A percentile compares a stretch with the other conserved stretches of the same genome.
phyloP scores from a whole-genome alignment of 495 filamentous ascomycete genomes.

The Hypoxylon subgilvum region DNA sequence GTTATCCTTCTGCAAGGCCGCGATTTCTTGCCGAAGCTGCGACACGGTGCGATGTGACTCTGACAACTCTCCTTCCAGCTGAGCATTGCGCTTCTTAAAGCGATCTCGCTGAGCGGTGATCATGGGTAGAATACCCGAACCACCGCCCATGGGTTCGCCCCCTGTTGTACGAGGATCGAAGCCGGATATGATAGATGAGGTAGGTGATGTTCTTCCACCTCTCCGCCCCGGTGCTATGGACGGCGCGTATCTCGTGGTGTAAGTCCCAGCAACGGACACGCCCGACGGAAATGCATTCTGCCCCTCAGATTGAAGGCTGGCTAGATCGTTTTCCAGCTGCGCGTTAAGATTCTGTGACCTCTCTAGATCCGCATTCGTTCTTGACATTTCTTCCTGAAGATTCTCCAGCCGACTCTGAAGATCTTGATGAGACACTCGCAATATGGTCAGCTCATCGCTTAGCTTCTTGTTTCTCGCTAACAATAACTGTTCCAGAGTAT shows the following conservation, averaged over 20 bases:
- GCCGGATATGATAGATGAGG: constrained; percentile 95
- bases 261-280: constrained; percentile 92
- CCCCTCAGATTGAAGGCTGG: constrained; percentile 82
- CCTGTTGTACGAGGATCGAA: constrained; percentile 74
- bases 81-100: constrained; percentile 93
- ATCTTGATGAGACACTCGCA: constrained; percentile 93
- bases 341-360: constrained; percentile 81
- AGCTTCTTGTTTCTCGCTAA: constrained; percentile 95
- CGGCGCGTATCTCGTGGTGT: constrained; percentile 82
- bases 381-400: constrained; percentile 82
- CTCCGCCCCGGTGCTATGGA: constrained; percentile 67
- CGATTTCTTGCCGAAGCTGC: constrained; percentile 86
- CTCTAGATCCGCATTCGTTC: constrained; percentile 83
- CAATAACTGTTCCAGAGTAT: constrained; percentile 87
- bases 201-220: constrained; percentile 80
- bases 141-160: constrained; percentile 77
- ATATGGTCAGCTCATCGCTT: constrained; percentile 86
- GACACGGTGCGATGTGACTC: constrained; percentile 82
- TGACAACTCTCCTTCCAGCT: constrained; percentile 89
- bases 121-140: constrained; percentile 94
- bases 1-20: constrained; percentile 94
- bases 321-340: constrained; percentile 90
- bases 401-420: constrained; percentile 79
- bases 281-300: constrained; percentile 82
- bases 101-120: constrained; percentile 96